Conservation (phyloP, 345 rosid genomes). For the Geranium rotundifolium region DNA sequence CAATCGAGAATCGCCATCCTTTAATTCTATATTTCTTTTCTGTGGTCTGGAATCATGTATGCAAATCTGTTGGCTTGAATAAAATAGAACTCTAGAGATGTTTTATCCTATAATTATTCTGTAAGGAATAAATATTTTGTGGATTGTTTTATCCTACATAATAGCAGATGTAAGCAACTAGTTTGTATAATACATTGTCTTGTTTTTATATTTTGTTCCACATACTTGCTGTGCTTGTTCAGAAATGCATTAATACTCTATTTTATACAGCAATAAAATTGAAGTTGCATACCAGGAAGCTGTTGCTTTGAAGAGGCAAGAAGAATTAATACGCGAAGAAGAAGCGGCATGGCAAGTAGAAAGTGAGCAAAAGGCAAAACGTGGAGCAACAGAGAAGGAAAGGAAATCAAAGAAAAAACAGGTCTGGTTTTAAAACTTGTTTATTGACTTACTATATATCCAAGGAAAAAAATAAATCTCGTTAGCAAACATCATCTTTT, state of each 20-base stretch:
- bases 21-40: too few relatives aligned
- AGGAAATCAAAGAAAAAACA: conserved; percentile 88
- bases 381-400: conserved; percentile 59
- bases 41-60: too few relatives aligned
- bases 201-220: not conserved
- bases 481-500: too few relatives aligned
- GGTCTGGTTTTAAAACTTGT: conserved; percentile 21
- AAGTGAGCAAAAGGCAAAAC: conserved; percentile 72
- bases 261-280: conserved; percentile 58
- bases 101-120: too few relatives aligned
- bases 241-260: conserved; percentile 5
- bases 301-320: conserved; percentile 84
- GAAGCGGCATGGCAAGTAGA: conserved; percentile 77
- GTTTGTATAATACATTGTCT: not conserved
- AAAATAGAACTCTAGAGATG: not conserved
- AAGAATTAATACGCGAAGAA: conserved; percentile 93
- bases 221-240: not conserved
- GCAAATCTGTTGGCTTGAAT: too few relatives aligned
- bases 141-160: not conserved
- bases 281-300: conserved; percentile 94
- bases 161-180: not conserved
- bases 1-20: too few relatives aligned
- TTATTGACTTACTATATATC: too few relatives aligned
- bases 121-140: not conserved
- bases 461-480: too few relatives aligned